These are phyloP conservation scores for Ophiorrhiza pumila DNA, from an alignment of 257 asterid species.

Conservation along the genomic window DNA sequence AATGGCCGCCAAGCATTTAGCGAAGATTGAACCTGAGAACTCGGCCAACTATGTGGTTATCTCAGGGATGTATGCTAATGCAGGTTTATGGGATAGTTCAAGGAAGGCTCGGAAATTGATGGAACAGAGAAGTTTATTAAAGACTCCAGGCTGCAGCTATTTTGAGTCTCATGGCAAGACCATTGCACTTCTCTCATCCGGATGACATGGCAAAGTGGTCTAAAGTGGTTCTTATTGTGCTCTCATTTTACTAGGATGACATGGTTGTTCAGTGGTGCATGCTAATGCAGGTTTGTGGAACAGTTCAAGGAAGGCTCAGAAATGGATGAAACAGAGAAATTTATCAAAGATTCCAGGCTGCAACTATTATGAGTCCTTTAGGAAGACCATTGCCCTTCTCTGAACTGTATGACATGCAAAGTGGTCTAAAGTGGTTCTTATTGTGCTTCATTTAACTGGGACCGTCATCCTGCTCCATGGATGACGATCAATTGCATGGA, in stretches of 20 bases:
- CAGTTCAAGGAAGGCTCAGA: not conserved
- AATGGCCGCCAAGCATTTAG: conserved; percentile 8
- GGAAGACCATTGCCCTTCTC: not conserved
- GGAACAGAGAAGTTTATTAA: conserved; percentile 9
- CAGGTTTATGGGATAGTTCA: conserved; percentile 11
- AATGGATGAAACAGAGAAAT: not conserved
- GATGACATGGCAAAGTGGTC: not conserved
- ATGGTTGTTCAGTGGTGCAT: conserved; percentile 6
- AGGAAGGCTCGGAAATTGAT: not conserved
- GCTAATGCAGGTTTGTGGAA: conserved; percentile 14
- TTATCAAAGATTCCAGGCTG: conserved; percentile 11
- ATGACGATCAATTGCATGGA: too few species aligned
- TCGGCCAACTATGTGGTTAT: not conserved
- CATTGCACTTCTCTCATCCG: not conserved
- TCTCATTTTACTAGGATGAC: not conserved
- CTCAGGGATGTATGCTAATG: conserved; percentile 17
- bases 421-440: not conserved
- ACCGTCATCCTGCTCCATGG: not conserved
- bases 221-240: not conserved
- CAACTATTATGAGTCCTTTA: not conserved
- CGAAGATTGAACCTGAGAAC: conserved; percentile 3
- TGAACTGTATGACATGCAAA: not conserved
- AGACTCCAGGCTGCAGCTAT: conserved; percentile 12
- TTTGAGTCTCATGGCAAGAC: not conserved
- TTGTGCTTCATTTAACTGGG: not conserved